Percentiles rank a stretch among this genome's conserved stretches.
Evolutionary conservation across 192 early-diverging fungal genomes (phyloP).

Genomic region (Backusella westeae): DNA sequence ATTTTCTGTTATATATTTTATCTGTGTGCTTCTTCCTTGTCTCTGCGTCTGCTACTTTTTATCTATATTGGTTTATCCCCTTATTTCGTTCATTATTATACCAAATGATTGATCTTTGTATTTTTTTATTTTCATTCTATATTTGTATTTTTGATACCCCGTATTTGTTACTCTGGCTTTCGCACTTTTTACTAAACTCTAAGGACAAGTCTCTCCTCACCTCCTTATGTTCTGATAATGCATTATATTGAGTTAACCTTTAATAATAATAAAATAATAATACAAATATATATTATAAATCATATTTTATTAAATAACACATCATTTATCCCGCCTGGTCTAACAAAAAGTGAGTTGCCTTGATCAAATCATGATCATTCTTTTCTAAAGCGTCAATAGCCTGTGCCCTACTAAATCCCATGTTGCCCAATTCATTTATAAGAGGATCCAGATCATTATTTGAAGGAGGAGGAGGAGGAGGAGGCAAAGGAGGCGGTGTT

Average conservation of each 20-base stretch:
- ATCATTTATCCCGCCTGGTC: slow-evolving; percentile 36
- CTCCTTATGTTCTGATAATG: background rate
- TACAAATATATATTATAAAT: background rate
- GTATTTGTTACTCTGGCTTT: no score
- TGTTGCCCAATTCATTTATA: slow-evolving; percentile 52
- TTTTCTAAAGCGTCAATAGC: slow-evolving; percentile 70
- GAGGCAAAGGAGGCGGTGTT: slow-evolving; percentile 17
- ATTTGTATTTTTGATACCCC: no score
- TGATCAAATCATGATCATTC: slow-evolving; percentile 70
- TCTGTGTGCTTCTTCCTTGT: no score
- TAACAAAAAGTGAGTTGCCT: slow-evolving; percentile 76
- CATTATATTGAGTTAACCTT: background rate
- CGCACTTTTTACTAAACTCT: no score
- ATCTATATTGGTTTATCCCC: no score
- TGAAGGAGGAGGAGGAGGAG: background rate
- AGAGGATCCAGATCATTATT: background rate
- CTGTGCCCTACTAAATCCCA: slow-evolving; percentile 73
- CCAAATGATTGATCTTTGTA: no score
- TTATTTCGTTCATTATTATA: no score
- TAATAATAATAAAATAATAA: background rate
- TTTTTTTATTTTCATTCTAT: no score
- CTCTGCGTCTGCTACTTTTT: no score
- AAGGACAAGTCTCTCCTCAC: no score
- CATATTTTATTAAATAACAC: background rate
- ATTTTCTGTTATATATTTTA: no score